Conservation (phyloP, 768 basidiomycete species). For the Lactifluus pinguis region DNA sequence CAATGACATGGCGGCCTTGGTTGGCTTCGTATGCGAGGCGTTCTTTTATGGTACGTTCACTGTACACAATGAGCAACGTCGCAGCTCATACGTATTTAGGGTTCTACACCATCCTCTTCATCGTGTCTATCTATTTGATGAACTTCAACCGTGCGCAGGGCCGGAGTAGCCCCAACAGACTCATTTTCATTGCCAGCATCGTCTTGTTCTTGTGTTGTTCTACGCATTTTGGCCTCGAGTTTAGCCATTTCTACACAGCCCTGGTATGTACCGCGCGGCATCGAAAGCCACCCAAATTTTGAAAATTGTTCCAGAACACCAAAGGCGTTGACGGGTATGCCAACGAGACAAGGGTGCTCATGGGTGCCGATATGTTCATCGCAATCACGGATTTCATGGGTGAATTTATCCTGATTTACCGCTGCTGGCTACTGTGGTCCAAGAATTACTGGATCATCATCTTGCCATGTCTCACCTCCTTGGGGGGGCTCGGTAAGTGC, state of each 20-base stretch:
- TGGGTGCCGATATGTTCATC: slow-evolving; percentile 31
- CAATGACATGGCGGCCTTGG: slow-evolving; percentile 27
- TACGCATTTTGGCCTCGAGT: slow-evolving; percentile 25
- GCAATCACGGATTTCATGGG: slow-evolving; percentile 31
- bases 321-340: slow-evolving; percentile 25
- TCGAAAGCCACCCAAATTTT: neutral
- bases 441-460: slow-evolving; percentile 27
- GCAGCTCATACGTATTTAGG: neutral
- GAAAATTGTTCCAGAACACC: slow-evolving; percentile 18
- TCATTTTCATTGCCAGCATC: neutral
- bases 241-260: slow-evolving; percentile 27
- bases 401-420: slow-evolving; percentile 31
- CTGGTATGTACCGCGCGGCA: slow-evolving; percentile 24
- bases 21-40: slow-evolving; percentile 32
- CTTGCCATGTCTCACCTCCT: slow-evolving; percentile 28
- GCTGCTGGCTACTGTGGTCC: slow-evolving; percentile 36
- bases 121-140: neutral
- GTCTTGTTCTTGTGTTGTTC: neutral
- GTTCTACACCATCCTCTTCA: slow-evolving; percentile 1
- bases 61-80: slow-evolving; percentile 16
- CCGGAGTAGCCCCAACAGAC: neutral
- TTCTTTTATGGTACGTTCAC: slow-evolving; percentile 28
- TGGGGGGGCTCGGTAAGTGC: slow-evolving; percentile 29
- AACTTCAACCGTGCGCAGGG: neutral
- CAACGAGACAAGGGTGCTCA: slow-evolving; percentile 26